A percentile compares a stretch with the other conserved stretches of the same genome.
Conservation (phyloP, 2,329 filamentous ascomycete species). For the Fusarium tuaranense region DNA sequence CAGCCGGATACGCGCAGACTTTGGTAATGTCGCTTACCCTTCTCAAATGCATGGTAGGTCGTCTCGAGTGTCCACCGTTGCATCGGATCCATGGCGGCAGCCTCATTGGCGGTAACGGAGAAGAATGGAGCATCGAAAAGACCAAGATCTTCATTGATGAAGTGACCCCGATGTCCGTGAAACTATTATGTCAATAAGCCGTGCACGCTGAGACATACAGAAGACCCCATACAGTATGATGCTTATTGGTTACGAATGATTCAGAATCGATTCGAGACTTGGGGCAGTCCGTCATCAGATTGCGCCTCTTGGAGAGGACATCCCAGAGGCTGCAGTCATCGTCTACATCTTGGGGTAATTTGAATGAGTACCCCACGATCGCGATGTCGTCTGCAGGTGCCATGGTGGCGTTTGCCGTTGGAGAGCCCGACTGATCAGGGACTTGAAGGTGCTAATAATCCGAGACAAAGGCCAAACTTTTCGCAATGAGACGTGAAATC, state of each 20-base stretch:
- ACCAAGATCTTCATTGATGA: slow-evolving; percentile 45
- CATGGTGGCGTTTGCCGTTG: neutral
- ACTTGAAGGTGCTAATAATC: neutral
- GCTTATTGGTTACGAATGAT: neutral
- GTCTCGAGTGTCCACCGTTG: slow-evolving; percentile 51
- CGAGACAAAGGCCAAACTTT: neutral
- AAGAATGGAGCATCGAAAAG: slow-evolving; percentile 56
- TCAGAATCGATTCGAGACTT: neutral
- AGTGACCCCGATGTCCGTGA: slow-evolving; percentile 4
- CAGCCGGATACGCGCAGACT: neutral
- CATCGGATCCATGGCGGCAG: slow-evolving; percentile 50
- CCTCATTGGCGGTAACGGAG: slow-evolving; percentile 27
- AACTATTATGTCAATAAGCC: neutral
- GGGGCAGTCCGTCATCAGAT: neutral
- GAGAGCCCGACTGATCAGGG: neutral
- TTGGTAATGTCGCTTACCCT: slow-evolving; percentile 20
- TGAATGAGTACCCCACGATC: neutral
- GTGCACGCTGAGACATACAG: neutral
- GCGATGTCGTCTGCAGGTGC: neutral
- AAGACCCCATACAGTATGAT: neutral
- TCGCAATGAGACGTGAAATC: neutral
- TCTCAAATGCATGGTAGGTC: slow-evolving; percentile 52
- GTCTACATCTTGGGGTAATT: neutral
- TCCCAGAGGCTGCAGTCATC: neutral
- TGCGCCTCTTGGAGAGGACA: neutral